Evolutionary conservation across 2,329 filamentous ascomycete species (phyloP).

Genomic region (Arthrobotrys musiformis): DNA sequence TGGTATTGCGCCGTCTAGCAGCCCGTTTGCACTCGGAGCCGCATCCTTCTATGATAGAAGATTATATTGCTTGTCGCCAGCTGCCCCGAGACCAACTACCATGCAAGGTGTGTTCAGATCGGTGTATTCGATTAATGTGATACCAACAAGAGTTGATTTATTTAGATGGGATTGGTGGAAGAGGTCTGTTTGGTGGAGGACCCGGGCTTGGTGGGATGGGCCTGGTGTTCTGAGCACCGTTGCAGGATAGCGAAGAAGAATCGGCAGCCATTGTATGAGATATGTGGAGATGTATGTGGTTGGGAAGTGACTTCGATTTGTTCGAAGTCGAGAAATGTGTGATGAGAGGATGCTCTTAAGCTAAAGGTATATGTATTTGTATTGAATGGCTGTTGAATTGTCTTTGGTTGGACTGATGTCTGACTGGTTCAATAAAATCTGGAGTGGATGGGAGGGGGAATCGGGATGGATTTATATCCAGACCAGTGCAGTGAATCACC

Average conservation of each 20-base stretch:
- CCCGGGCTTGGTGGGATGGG: conserved; percentile 59
- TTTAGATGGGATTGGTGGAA: conserved; percentile 59
- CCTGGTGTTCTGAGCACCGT: conserved; percentile 58
- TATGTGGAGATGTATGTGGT: neutral
- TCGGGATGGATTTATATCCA: conserved; percentile 56
- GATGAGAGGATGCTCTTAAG: conserved; percentile 27
- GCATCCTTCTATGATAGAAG: conserved; percentile 11
- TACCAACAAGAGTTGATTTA: conserved; percentile 27
- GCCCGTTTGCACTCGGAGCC: neutral
- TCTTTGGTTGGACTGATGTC: conserved; percentile 45
- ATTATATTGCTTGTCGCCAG: neutral
- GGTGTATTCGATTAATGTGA: neutral
- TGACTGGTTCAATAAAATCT: conserved; percentile 54
- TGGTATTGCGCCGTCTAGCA: neutral
- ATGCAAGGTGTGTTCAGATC: conserved; percentile 11
- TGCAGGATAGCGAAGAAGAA: conserved; percentile 59
- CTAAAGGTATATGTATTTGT: conserved; percentile 17
- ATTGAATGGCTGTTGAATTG: conserved; percentile 13
- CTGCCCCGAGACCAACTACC: neutral
- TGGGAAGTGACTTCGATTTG: conserved; percentile 12
- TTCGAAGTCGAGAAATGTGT: neutral
- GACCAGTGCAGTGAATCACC: conserved; percentile 50
- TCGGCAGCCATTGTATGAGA: conserved; percentile 59
- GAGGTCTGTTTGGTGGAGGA: conserved; percentile 60
- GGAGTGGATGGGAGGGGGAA: conserved; percentile 54